Evolutionary conservation across 306 rosid genomes (phyloP).

Genomic region (Hippophae rhamnoides): DNA sequence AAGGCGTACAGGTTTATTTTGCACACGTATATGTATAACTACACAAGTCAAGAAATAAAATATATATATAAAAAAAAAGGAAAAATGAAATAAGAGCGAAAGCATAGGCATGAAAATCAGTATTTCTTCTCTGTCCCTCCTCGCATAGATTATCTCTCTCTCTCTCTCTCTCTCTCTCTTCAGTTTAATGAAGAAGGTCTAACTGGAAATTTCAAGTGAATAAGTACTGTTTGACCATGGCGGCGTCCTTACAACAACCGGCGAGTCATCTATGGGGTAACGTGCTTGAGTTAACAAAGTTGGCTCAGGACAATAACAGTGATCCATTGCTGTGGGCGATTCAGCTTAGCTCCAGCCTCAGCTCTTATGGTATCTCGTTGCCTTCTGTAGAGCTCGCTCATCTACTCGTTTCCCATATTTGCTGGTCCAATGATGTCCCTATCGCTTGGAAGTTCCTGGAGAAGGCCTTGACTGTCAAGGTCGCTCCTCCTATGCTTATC

Average conservation of each 20-base stretch:
- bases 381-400: constrained; percentile 79
- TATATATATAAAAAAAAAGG: too few species aligned
- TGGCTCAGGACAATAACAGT: constrained; percentile 43
- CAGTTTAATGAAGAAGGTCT: too few species aligned
- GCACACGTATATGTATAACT: too few species aligned
- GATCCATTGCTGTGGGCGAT: constrained; percentile 62
- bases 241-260: constrained; percentile 25
- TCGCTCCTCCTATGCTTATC: constrained; percentile 66
- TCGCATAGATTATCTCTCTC: too few species aligned
- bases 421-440: constrained; percentile 61
- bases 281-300: constrained; percentile 50
- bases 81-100: too few species aligned
- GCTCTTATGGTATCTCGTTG: constrained; percentile 35
- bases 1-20: too few species aligned
- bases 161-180: too few species aligned
- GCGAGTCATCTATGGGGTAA: constrained; percentile 38
- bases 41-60: too few species aligned
- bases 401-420: constrained; percentile 63
- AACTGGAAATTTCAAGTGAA: too few species aligned
- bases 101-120: too few species aligned
- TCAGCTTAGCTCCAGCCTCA: constrained; percentile 35
- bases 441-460: constrained; percentile 77
- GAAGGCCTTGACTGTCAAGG: constrained; percentile 39
- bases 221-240: constrained; percentile 16
- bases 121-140: too few species aligned